Percentiles rank a stretch among this genome's conserved stretches.
These are phyloP conservation scores for Backusella westeae DNA, from an alignment of 192 early-diverging fungal species.

Conservation along the genomic window DNA sequence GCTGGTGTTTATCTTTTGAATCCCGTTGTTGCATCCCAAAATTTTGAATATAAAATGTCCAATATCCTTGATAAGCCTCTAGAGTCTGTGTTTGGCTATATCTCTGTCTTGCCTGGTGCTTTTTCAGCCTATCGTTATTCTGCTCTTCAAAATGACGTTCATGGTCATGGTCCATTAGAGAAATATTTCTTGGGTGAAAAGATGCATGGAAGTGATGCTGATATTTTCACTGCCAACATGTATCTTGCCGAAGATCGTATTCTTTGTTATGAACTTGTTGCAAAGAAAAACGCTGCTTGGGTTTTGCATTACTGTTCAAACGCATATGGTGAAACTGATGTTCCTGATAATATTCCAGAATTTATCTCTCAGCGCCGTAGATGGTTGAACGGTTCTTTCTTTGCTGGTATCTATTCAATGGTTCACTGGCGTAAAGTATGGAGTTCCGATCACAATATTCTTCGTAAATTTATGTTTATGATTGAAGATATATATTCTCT, in stretches of 20 bases:
- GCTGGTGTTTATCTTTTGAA: conserved; percentile 61
- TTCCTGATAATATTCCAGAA: conserved; percentile 67
- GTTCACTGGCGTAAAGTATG: conserved; percentile 64
- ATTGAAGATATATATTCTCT: conserved; percentile 69
- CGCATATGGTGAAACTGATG: conserved; percentile 75
- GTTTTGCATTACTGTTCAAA: conserved; percentile 66
- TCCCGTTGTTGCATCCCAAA: conserved; percentile 75
- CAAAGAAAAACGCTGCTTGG: conserved; percentile 68
- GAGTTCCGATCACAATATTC: conserved; percentile 59
- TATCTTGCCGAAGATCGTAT: conserved; percentile 75
- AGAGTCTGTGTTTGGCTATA: conserved; percentile 92
- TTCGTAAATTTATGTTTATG: conserved; percentile 61
- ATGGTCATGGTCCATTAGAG: conserved; percentile 59
- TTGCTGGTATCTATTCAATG: conserved; percentile 74
- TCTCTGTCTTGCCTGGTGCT: conserved; percentile 88
- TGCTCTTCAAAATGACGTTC: conserved; percentile 61
- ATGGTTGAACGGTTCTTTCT: conserved; percentile 84
- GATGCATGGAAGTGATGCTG: conserved; percentile 53
- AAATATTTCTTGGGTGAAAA: conserved; percentile 79
- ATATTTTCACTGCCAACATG: conserved; percentile 66
- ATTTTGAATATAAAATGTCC: conserved; percentile 80
- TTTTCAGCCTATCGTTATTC: conserved; percentile 79
- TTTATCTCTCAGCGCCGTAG: conserved; percentile 78
- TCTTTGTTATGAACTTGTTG: conserved; percentile 75
- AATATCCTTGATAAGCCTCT: conserved; percentile 79